Conservation (phyloP, 208 protist genomes). For the Balamuthia mandrillaris region DNA sequence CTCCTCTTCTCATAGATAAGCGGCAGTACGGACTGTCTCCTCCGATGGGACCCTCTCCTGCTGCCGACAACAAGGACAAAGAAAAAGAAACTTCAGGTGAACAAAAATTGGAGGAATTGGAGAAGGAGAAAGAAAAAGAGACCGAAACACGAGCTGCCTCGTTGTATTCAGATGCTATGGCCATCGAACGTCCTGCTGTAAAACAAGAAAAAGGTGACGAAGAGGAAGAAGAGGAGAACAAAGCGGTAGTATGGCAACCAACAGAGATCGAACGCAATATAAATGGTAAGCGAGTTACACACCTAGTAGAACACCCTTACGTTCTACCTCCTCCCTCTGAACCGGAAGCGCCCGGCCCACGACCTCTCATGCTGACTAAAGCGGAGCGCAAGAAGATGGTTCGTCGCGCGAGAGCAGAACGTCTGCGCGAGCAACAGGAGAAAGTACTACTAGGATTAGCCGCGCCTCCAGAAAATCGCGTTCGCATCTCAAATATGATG, state of each 20-base stretch:
- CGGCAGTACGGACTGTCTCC: background rate
- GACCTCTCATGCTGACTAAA: conserved; percentile 47
- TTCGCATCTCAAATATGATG: conserved; percentile 71
- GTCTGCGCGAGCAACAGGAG: conserved; percentile 37
- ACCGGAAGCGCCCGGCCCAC: background rate
- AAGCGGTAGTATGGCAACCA: background rate
- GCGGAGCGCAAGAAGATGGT: conserved; percentile 55
- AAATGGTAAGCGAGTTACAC: conserved; percentile 20
- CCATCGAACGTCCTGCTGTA: background rate
- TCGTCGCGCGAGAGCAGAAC: conserved; percentile 3
- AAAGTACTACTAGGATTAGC: conserved; percentile 38
- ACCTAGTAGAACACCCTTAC: conserved; percentile 57
- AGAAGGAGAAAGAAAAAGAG: background rate
- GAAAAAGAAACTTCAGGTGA: too few relatives aligned
- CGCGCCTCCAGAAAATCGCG: conserved; percentile 32
- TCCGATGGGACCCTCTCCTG: background rate
- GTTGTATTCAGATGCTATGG: background rate
- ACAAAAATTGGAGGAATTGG: too few relatives aligned
- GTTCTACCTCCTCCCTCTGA: conserved; percentile 1
- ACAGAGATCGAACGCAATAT: background rate
- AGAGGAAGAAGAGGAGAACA: background rate
- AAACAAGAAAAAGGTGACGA: background rate
- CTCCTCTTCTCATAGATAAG: background rate
- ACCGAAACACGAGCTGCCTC: background rate
- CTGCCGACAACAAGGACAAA: background rate